phyloP scores from a whole-genome alignment of 257 asterid genomes.

The Fraxinus quadrangulata region DNA sequence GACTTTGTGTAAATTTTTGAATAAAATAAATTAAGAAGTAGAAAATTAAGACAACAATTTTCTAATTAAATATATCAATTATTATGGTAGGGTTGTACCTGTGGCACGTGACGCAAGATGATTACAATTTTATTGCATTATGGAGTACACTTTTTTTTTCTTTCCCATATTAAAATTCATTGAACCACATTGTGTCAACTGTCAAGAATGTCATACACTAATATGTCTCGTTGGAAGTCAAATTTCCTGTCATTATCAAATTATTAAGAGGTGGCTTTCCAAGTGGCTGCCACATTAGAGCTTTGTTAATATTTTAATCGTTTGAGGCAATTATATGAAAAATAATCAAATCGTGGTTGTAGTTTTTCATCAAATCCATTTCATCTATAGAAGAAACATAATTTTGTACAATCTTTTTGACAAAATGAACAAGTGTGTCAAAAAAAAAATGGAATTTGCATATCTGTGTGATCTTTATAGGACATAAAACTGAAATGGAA shows the following conservation, averaged over 20 bases:
- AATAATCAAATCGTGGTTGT: background rate
- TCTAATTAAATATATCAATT: background rate
- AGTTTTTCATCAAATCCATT: background rate
- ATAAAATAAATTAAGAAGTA: background rate
- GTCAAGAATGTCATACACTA: background rate
- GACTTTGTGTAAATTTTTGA: background rate
- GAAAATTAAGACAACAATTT: background rate
- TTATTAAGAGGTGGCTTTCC: background rate
- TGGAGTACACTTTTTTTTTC: background rate
- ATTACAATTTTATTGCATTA: background rate
- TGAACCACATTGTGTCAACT: background rate
- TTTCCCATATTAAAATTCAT: background rate
- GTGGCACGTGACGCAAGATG: background rate
- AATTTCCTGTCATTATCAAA: constrained; percentile 5
- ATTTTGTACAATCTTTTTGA: no score
- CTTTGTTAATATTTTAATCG: background rate
- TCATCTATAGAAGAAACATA: background rate
- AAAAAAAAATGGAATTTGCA: no score
- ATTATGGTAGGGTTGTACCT: background rate
- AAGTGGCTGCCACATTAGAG: background rate
- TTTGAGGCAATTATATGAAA: background rate
- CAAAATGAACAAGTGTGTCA: no score
- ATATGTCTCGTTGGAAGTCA: background rate
- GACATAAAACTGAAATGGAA: no score
- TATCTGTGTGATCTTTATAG: no score